phyloP scores from a whole-genome alignment of 345 rosid genomes.

The Pistacia integerrima region DNA sequence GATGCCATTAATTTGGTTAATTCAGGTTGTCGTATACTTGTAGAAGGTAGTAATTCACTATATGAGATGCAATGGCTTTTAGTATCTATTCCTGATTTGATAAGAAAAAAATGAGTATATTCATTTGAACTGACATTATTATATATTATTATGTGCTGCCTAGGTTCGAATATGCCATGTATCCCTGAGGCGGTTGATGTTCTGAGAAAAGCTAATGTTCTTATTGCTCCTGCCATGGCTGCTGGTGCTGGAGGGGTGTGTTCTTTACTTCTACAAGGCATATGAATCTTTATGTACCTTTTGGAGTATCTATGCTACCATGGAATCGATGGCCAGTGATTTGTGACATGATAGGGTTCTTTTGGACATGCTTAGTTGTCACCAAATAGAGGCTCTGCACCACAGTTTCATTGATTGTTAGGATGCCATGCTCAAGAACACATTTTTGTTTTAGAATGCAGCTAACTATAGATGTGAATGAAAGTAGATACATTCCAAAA shows the following conservation, averaged over 20 bases:
- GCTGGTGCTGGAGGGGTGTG: conserved; percentile 99
- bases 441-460: no score
- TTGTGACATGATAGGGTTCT: neutral
- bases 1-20: conserved; percentile 91
- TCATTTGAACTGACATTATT: neutral
- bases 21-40: conserved; percentile 83
- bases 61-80: conserved; percentile 14
- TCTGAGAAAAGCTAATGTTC: conserved; percentile 83
- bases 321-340: neutral
- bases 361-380: no score
- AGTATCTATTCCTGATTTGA: neutral
- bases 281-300: neutral
- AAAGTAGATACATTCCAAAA: no score
- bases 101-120: neutral
- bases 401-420: no score
- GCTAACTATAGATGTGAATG: no score
- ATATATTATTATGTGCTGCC: conserved; percentile 16
- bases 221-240: conserved; percentile 90
- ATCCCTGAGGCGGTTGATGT: conserved; percentile 91
- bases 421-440: no score
- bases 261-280: conserved; percentile 20
- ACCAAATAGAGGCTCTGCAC: no score
- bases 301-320: neutral
- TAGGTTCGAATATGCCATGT: conserved; percentile 98
- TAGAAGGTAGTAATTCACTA: conserved; percentile 69